phyloP scores from a whole-genome alignment of 2,329 filamentous ascomycete genomes.

The Triangularia verruculosa region DNA sequence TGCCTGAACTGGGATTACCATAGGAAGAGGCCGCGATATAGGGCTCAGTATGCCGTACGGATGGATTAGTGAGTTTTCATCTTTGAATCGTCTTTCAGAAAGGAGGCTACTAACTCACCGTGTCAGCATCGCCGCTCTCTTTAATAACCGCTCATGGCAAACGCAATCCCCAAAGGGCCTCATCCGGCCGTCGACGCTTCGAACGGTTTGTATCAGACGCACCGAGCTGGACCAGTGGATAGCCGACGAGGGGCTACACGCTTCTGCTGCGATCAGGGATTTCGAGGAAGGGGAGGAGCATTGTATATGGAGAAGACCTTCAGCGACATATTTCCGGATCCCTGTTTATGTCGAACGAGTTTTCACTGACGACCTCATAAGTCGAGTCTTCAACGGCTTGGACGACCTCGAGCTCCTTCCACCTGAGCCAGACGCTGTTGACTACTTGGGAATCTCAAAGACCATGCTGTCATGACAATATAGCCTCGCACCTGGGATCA shows the following conservation, averaged over 20 bases:
- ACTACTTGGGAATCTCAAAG: neutral
- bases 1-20: constrained; percentile 34
- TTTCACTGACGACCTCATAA: neutral
- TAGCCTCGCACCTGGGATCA: neutral
- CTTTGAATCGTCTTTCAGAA: neutral
- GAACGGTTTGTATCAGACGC: neutral
- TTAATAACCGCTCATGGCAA: neutral
- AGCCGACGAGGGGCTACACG: constrained; percentile 9
- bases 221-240: constrained; percentile 1
- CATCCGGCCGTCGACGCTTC: constrained; percentile 11
- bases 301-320: constrained; percentile 13
- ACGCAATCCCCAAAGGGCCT: neutral
- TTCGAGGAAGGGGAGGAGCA: constrained; percentile 8
- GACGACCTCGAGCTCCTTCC: neutral
- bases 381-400: neutral
- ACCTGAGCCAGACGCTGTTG: neutral
- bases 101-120: neutral
- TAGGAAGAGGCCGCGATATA: constrained; percentile 32
- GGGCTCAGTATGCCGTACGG: constrained; percentile 34
- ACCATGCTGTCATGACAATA: neutral
- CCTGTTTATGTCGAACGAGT: constrained; percentile 13
- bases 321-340: constrained; percentile 19
- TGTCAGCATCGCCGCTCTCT: constrained; percentile 13
- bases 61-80: constrained; percentile 32
- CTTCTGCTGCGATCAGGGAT: constrained; percentile 18